Conservation (phyloP, 768 basidiomycete genomes). For the Hydnomerulius pinastri region DNA sequence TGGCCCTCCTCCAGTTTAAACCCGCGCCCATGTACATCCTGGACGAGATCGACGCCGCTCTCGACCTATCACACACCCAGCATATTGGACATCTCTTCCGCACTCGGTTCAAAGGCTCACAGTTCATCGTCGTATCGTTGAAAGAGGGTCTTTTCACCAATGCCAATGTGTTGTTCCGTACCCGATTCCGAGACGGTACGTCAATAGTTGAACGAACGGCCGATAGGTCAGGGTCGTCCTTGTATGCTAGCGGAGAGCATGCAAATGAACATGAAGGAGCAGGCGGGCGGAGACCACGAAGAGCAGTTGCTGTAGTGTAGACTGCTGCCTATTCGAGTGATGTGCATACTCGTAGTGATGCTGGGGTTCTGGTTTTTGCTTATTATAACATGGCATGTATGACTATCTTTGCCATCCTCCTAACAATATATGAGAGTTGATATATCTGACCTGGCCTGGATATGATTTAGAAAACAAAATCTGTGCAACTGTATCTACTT, state of each 20-base stretch:
- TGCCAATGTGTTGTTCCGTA: slow-evolving; percentile 93
- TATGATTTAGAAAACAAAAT: no score
- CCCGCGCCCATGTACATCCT: slow-evolving; percentile 99
- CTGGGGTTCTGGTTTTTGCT: slow-evolving; percentile 1
- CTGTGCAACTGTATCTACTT: no score
- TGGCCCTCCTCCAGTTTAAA: slow-evolving; percentile 99
- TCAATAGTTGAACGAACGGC: slow-evolving; percentile 84
- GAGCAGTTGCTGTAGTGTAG: slow-evolving; percentile 7
- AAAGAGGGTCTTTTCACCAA: slow-evolving; percentile 98
- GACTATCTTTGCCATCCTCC: no score
- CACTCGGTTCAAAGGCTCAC: slow-evolving; percentile 94
- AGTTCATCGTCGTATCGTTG: slow-evolving; percentile 96
- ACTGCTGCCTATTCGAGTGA: neutral
- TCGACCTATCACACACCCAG: slow-evolving; percentile 94
- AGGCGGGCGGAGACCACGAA: slow-evolving; percentile 22
- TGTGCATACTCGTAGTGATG: neutral
- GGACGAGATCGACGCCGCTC: slow-evolving; percentile 97
- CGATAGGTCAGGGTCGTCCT: slow-evolving; percentile 55
- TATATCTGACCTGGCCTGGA: no score
- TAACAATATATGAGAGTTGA: no score
- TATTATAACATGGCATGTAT: no score
- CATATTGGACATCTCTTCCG: slow-evolving; percentile 98
- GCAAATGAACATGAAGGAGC: slow-evolving; percentile 7
- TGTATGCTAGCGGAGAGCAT: slow-evolving; percentile 33
- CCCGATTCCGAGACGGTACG: slow-evolving; percentile 93